Percentiles rank a stretch among this genome's conserved stretches.
Evolutionary conservation across 345 rosid genomes (phyloP).

Genomic region (Salix brachista): DNA sequence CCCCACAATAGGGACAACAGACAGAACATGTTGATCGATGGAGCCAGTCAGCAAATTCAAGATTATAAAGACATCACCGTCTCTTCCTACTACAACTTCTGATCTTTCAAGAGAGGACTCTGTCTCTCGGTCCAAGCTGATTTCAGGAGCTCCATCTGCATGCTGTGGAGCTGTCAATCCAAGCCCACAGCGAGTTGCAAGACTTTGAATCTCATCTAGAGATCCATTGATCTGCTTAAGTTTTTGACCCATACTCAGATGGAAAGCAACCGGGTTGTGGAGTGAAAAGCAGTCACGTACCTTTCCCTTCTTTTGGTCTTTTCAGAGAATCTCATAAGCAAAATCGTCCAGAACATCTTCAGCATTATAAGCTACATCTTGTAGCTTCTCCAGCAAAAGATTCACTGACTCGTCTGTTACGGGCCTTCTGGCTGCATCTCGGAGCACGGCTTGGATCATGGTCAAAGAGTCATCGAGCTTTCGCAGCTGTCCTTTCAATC

Average conservation of each 20-base stretch:
- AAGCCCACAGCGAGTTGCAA: not conserved
- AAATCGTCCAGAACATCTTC: slow-evolving; percentile 3
- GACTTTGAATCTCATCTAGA: not conserved
- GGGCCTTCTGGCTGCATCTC: not conserved
- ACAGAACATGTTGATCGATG: not conserved
- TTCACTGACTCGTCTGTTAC: not conserved
- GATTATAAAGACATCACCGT: slow-evolving; percentile 6
- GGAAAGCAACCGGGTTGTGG: not conserved
- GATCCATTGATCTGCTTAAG: not conserved
- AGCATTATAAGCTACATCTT: slow-evolving; percentile 3
- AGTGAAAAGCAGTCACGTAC: not conserved
- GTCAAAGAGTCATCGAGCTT: not conserved
- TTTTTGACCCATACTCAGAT: not conserved
- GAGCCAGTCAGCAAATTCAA: not conserved
- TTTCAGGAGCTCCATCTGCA: not conserved
- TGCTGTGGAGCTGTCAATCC: not conserved
- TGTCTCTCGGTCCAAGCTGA: not conserved
- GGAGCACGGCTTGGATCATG: not conserved
- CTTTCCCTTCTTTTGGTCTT: not conserved
- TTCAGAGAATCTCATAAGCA: not conserved
- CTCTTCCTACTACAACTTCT: slow-evolving; percentile 12
- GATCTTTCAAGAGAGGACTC: not conserved
- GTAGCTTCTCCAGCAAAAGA: not conserved
- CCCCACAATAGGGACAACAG: slow-evolving; percentile 13
- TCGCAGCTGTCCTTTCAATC: not conserved